phyloP scores from a whole-genome alignment of 176 grass and related monocot genomes.

The Carex kokanica region DNA sequence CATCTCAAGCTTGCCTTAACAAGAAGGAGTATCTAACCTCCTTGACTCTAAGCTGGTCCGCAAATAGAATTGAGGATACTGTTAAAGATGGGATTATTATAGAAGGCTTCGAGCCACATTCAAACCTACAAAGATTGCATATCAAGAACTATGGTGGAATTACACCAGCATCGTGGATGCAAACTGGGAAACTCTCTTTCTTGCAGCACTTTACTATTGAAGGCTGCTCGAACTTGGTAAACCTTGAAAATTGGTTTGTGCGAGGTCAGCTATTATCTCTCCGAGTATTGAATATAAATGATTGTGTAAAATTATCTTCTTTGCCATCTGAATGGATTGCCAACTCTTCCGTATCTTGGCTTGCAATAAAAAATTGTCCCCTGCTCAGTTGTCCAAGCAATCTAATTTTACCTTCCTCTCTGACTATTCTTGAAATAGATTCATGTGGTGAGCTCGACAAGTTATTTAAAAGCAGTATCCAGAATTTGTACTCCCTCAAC shows the following conservation, averaged over 20 bases:
- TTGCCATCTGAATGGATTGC: background rate
- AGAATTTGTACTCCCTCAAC: background rate
- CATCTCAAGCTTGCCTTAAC: background rate
- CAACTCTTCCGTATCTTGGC: background rate
- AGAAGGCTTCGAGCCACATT: conserved; percentile 18
- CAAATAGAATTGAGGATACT: background rate
- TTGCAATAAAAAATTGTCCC: background rate
- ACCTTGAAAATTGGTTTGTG: background rate
- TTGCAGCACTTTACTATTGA: too few relatives aligned
- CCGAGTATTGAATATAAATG: background rate
- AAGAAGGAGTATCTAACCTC: background rate
- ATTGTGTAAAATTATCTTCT: background rate
- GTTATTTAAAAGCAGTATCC: background rate
- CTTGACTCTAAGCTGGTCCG: background rate
- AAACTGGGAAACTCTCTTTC: background rate
- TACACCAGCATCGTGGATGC: conserved; percentile 20
- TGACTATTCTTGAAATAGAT: background rate
- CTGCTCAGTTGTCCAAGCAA: background rate
- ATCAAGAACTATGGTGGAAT: conserved; percentile 12
- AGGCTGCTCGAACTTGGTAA: background rate
- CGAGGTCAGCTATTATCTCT: background rate
- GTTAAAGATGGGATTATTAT: conserved; percentile 1
- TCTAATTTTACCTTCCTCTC: background rate
- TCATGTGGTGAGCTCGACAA: background rate
- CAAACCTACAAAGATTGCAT: conserved; percentile 9